These are phyloP conservation scores for Helminthosporium solani DNA, from an alignment of 2,329 filamentous ascomycete species.

Conservation along the genomic window DNA sequence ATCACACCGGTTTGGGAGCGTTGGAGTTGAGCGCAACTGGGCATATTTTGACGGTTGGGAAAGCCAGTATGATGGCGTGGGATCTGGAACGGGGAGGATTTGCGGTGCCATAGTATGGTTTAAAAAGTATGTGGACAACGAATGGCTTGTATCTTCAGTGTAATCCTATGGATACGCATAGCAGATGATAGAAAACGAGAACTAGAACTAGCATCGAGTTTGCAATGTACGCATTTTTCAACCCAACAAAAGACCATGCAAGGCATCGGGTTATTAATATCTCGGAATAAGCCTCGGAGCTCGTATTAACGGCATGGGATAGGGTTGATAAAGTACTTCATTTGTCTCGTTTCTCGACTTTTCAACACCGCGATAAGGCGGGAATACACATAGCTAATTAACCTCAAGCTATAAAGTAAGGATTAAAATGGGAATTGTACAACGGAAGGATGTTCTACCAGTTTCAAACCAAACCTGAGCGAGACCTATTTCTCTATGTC, in stretches of 20 bases:
- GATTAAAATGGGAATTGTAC: too few species aligned
- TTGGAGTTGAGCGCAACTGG: conserved; percentile 28
- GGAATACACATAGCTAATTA: too few species aligned
- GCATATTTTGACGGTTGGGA: conserved; percentile 29
- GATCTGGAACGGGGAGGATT: conserved; percentile 33
- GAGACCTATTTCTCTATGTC: too few species aligned
- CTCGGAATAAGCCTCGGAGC: not conserved
- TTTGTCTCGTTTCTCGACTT: too few species aligned
- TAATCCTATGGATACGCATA: too few species aligned
- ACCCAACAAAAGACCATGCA: not conserved
- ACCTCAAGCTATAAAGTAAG: too few species aligned
- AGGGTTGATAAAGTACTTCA: too few species aligned
- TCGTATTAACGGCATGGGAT: not conserved
- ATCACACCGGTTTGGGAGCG: conserved; percentile 28
- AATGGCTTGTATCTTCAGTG: too few species aligned
- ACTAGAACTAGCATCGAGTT: not conserved
- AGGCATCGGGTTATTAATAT: not conserved
- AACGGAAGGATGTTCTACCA: too few species aligned
- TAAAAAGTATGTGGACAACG: not conserved
- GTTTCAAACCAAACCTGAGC: too few species aligned
- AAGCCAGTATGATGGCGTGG: conserved; percentile 42
- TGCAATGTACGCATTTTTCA: not conserved
- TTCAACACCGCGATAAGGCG: too few species aligned
- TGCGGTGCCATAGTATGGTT: conserved; percentile 6
- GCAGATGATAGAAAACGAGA: not conserved